A percentile compares a stretch with the other conserved stretches of the same genome.
Conservation (phyloP, 371 early-diverging fungal genomes). For the Capillidium heterosporum region DNA sequence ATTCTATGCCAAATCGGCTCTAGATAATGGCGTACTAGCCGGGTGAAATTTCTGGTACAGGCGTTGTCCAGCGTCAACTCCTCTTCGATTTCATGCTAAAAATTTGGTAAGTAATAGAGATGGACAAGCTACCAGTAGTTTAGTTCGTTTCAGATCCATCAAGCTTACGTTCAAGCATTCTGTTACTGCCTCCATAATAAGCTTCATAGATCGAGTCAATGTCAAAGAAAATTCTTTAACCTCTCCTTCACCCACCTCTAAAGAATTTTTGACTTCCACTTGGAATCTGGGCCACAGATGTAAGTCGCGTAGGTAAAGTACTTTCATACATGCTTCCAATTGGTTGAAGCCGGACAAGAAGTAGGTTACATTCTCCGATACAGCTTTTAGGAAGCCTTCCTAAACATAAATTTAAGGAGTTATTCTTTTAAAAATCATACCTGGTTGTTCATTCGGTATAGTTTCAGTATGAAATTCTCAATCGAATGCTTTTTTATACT, state of each 20-base stretch:
- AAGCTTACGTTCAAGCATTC: constrained; percentile 72
- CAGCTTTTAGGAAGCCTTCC: constrained; percentile 81
- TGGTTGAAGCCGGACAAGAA: constrained; percentile 62
- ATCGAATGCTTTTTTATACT: constrained; percentile 60
- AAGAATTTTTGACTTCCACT: constrained; percentile 36
- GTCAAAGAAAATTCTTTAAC: too few relatives aligned
- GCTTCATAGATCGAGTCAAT: too few relatives aligned
- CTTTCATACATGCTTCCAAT: constrained; percentile 64
- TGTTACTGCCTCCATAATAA: too few relatives aligned
- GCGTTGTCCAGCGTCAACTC: constrained; percentile 73
- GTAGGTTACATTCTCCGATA: constrained; percentile 71
- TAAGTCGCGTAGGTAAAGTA: constrained; percentile 57
- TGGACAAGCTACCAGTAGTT: constrained; percentile 22
- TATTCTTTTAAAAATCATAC: constrained; percentile 9
- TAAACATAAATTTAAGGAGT: constrained; percentile 8
- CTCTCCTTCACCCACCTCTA: too few relatives aligned
- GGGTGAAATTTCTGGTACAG: constrained; percentile 64
- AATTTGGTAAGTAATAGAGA: not conserved
- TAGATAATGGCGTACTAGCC: constrained; percentile 46
- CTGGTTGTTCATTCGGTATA: constrained; percentile 61
- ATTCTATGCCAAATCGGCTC: constrained; percentile 82
- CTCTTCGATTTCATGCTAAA: constrained; percentile 47
- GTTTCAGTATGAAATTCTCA: constrained; percentile 72
- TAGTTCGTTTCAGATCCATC: constrained; percentile 48
- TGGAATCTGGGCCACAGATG: constrained; percentile 87